Conservation (phyloP, 805 yeast genomes). For the Hanseniaspora singularis region DNA sequence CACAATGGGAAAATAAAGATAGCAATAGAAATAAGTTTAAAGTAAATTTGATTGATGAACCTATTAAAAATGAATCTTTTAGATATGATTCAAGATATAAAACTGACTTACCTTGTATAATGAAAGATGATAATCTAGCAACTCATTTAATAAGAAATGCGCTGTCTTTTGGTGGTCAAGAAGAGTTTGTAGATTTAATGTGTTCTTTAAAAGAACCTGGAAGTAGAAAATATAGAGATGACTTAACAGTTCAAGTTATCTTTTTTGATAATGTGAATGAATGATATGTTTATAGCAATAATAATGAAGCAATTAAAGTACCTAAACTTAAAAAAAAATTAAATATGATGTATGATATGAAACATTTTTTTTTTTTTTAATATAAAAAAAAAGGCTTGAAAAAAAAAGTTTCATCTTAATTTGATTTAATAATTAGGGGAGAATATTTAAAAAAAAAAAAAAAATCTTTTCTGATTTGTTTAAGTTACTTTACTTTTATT, state of each 20-base stretch:
- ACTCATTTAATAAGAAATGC: slow-evolving; percentile 93
- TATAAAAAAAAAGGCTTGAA: no score
- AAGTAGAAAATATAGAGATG: slow-evolving; percentile 88
- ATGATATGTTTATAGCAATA: background rate
- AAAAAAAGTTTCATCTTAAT: no score
- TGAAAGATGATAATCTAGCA: slow-evolving; percentile 74
- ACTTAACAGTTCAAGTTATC: slow-evolving; percentile 87
- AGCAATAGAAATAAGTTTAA: slow-evolving; percentile 50
- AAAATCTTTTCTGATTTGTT: no score
- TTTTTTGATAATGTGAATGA: slow-evolving; percentile 60
- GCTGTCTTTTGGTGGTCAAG: slow-evolving; percentile 72
- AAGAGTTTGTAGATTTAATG: slow-evolving; percentile 77
- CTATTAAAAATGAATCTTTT: slow-evolving; percentile 53
- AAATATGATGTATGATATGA: no score
- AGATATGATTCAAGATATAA: slow-evolving; percentile 36
- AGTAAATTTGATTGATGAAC: slow-evolving; percentile 38
- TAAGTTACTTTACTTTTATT: no score
- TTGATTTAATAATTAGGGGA: no score
- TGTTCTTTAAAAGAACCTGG: slow-evolving; percentile 85
- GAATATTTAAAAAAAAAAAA: no score
- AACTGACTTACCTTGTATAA: slow-evolving; percentile 31
- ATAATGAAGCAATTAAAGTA: background rate
- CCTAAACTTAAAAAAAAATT: no score
- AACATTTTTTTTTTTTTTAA: background rate
- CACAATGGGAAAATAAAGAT: slow-evolving; percentile 47